A percentile compares a stretch with the other conserved stretches of the same genome.
Conservation (phyloP, 2,329 filamentous ascomycete species). For the Ceratocystis diversiconidia region DNA sequence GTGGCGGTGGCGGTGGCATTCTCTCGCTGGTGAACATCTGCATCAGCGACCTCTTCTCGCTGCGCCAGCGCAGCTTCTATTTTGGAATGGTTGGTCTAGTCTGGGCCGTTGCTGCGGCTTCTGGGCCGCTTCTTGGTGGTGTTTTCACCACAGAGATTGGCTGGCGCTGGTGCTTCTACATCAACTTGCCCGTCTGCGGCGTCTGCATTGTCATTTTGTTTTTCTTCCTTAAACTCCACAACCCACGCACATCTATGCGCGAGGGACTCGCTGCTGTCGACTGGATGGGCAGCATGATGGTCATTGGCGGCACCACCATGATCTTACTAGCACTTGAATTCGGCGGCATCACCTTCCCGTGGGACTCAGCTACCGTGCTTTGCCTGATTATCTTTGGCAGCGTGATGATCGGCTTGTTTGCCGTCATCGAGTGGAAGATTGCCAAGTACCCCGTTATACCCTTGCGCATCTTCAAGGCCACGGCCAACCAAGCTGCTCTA, state of each 20-base stretch:
- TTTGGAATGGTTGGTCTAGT: slow-evolving; percentile 39
- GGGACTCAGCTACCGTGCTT: slow-evolving; percentile 60
- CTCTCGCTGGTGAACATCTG: slow-evolving; percentile 47
- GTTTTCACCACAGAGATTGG: slow-evolving; percentile 47
- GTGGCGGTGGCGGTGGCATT: slow-evolving; percentile 42
- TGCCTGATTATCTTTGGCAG: slow-evolving; percentile 64
- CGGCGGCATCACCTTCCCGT: slow-evolving; percentile 61
- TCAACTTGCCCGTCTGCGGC: slow-evolving; percentile 42
- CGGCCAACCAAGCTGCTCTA: slow-evolving; percentile 52
- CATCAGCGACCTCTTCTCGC: slow-evolving; percentile 41
- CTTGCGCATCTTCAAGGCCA: slow-evolving; percentile 50
- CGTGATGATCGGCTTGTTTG: slow-evolving; percentile 49
- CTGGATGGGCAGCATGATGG: slow-evolving; percentile 40
- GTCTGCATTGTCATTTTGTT: slow-evolving; percentile 36
- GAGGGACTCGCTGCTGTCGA: slow-evolving; percentile 50
- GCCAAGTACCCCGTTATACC: slow-evolving; percentile 71
- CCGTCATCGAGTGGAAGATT: slow-evolving; percentile 56
- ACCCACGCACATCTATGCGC: slow-evolving; percentile 47
- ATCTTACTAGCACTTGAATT: slow-evolving; percentile 75
- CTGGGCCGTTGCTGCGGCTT: slow-evolving; percentile 51
- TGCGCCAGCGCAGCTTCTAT: slow-evolving; percentile 37
- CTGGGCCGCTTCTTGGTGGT: slow-evolving; percentile 56
- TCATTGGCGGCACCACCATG: slow-evolving; percentile 72
- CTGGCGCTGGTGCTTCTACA: slow-evolving; percentile 60
- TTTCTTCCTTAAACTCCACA: slow-evolving; percentile 54